Percentiles rank a stretch among this genome's conserved stretches.
Conservation (phyloP, 257 asterid species). For the Leptodermis oblonga region DNA sequence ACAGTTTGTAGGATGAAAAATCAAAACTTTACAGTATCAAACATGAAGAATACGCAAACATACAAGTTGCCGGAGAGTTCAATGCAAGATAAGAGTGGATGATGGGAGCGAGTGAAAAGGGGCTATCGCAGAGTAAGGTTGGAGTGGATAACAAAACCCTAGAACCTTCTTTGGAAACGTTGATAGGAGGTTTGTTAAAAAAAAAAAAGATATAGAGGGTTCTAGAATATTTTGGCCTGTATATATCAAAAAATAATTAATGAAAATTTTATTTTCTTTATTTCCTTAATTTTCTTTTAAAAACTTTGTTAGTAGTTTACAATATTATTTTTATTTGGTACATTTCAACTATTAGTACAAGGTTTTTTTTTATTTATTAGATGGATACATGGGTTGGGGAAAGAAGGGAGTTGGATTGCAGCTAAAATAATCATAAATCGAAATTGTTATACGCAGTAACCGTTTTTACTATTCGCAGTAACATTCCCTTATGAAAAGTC, state of each 20-base stretch:
- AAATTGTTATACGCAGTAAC: too few species aligned
- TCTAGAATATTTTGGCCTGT: slow-evolving; percentile 34
- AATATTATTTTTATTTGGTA: too few species aligned
- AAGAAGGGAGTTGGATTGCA: too few species aligned
- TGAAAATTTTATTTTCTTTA: too few species aligned
- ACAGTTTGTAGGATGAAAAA: background rate
- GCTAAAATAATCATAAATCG: too few species aligned
- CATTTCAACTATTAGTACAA: too few species aligned
- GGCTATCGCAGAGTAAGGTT: slow-evolving; percentile 1
- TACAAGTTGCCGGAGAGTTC: background rate
- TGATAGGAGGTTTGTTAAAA: slow-evolving; percentile 25
- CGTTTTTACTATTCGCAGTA: too few species aligned
- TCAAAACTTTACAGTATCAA: background rate
- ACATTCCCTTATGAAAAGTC: too few species aligned
- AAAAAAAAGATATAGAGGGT: slow-evolving; percentile 30
- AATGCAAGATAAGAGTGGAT: background rate
- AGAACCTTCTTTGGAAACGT: slow-evolving; percentile 26
- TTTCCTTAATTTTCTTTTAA: too few species aligned
- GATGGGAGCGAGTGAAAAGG: background rate
- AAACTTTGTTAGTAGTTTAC: too few species aligned
- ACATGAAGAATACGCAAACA: background rate
- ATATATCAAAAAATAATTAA: background rate
- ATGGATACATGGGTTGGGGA: too few species aligned
- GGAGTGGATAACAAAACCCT: slow-evolving; percentile 61
- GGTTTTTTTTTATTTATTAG: too few species aligned